Evolutionary conservation across 805 yeast species (phyloP).

Genomic region (Scheffersomyces ergatensis): DNA sequence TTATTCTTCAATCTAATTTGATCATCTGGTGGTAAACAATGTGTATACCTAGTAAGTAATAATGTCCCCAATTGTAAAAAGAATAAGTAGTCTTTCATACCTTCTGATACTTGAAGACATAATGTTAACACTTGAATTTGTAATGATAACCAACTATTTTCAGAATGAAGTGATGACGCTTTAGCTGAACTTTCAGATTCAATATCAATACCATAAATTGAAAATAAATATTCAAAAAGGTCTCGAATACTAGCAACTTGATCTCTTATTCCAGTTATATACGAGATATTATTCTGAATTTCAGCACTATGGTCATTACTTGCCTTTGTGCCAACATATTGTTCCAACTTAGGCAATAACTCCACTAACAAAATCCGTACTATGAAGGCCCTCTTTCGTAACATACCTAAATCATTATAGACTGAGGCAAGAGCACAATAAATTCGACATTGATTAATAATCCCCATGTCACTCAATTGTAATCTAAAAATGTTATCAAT

Average conservation of each 20-base stretch:
- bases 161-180: constrained; percentile 19
- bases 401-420: constrained; percentile 58
- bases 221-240: constrained; percentile 48
- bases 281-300: constrained; percentile 3
- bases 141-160: constrained; percentile 48
- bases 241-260: constrained; percentile 24
- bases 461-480: constrained; percentile 34
- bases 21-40: constrained; percentile 55
- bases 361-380: constrained; percentile 62
- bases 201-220: constrained; percentile 51
- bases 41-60: constrained; percentile 54
- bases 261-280: constrained; percentile 5
- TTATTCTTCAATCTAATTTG: constrained; percentile 45
- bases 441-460: constrained; percentile 56
- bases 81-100: constrained; percentile 41
- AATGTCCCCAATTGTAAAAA: constrained; percentile 48
- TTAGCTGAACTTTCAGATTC: constrained; percentile 24
- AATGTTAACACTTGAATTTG: constrained; percentile 55
- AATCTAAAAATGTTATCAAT: constrained; percentile 33
- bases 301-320: neutral
- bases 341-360: constrained; percentile 39
- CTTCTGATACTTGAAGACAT: constrained; percentile 53
- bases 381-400: constrained; percentile 68
- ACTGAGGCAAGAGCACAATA: constrained; percentile 65
- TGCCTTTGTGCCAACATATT: too few species aligned